A percentile compares a stretch with the other conserved stretches of the same genome.
Evolutionary conservation across 2,329 filamentous ascomycete genomes (phyloP).

Genomic region (Tolypocladium tropicale): DNA sequence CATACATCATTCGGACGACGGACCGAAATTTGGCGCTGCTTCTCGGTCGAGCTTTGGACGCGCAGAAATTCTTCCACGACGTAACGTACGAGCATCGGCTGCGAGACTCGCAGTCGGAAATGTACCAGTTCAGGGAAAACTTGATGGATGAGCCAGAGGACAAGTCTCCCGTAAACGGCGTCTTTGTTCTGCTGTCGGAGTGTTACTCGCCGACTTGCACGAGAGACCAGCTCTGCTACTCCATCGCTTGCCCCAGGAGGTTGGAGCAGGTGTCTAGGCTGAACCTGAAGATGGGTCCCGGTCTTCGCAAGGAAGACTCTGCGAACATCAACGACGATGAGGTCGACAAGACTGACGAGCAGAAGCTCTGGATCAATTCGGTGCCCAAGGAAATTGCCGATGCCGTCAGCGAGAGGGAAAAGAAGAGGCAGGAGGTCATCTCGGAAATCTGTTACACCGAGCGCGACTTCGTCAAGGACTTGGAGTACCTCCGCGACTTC

Average conservation of each 20-base stretch:
- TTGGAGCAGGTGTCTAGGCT: conserved; percentile 90
- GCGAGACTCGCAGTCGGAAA: conserved; percentile 85
- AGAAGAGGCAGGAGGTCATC: conserved; percentile 96
- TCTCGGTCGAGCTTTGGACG: conserved; percentile 83
- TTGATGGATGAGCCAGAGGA: conserved; percentile 75
- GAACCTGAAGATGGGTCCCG: conserved; percentile 87
- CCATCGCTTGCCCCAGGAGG: conserved; percentile 87
- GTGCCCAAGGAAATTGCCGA: conserved; percentile 93
- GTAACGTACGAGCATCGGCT: conserved; percentile 95
- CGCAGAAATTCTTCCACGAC: conserved; percentile 98
- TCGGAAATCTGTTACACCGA: conserved; percentile 99
- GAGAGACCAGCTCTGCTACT: conserved; percentile 90
- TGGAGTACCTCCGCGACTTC: conserved; percentile 95
- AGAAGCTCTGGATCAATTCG: conserved; percentile 98
- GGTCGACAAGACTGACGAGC: conserved; percentile 75
- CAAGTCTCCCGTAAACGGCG: conserved; percentile 71
- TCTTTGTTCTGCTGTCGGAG: conserved; percentile 91
- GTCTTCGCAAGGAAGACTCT: conserved; percentile 57
- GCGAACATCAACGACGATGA: conserved; percentile 65
- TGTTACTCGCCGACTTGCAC: conserved; percentile 98
- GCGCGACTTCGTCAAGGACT: conserved; percentile 95
- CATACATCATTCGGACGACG: conserved; percentile 93
- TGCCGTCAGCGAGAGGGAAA: conserved; percentile 78
- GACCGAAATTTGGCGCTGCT: conserved; percentile 90
- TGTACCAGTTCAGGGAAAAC: conserved; percentile 94